Evolutionary conservation across 768 basidiomycete genomes (phyloP).

Genomic region (Boletus huronensis): DNA sequence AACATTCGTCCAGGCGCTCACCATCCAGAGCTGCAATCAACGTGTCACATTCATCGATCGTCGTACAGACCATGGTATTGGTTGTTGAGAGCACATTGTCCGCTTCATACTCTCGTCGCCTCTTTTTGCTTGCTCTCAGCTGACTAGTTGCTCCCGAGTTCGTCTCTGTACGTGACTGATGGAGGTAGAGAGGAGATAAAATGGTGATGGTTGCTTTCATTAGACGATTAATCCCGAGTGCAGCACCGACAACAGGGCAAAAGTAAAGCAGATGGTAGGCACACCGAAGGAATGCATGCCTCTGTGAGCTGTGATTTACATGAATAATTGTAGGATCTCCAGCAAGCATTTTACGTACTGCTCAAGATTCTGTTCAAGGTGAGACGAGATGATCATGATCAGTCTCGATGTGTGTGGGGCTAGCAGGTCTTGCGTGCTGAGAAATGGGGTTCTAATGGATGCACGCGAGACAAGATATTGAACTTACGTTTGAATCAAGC

Average conservation of each 20-base stretch:
- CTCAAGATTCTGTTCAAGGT: constrained; percentile 54
- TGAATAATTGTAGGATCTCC: constrained; percentile 2
- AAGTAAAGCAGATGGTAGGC: constrained; percentile 41
- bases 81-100: constrained; percentile 64
- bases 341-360: constrained; percentile 37
- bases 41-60: constrained; percentile 47
- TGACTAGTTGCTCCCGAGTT: constrained; percentile 20
- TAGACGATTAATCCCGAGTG: constrained; percentile 49
- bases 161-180: constrained; percentile 32
- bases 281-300: constrained; percentile 43
- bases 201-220: constrained; percentile 49
- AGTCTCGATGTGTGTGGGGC: constrained; percentile 54
- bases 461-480: background rate
- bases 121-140: constrained; percentile 62
- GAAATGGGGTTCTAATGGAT: background rate
- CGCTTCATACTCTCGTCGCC: constrained; percentile 66
- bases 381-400: constrained; percentile 50
- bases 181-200: constrained; percentile 46
- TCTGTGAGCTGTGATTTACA: constrained; percentile 32
- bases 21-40: constrained; percentile 57
- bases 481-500: constrained; percentile 48
- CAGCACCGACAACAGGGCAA: constrained; percentile 46
- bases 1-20: constrained; percentile 29
- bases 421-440: constrained; percentile 52
- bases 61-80: constrained; percentile 46